Conservation (phyloP, 1,284 basidiomycete species). For the Cryptococcus sp. region DNA sequence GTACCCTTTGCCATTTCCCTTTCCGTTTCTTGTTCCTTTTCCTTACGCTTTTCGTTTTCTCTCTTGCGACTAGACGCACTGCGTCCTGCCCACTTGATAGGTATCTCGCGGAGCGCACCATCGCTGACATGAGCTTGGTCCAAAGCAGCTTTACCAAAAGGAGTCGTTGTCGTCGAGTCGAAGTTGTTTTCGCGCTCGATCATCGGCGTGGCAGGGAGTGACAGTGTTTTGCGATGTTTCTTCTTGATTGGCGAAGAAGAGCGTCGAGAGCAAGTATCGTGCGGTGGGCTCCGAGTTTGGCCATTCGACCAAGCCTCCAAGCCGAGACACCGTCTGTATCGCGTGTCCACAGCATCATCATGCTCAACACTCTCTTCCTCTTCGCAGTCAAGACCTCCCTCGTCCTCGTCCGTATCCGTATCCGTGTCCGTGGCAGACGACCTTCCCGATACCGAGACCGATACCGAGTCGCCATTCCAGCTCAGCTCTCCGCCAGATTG, state of each 20-base stretch:
- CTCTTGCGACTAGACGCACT: no score
- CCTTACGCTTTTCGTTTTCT: no score
- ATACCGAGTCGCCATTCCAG: constrained; percentile 12
- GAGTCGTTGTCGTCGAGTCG: no score
- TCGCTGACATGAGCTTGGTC: neutral
- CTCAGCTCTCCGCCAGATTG: constrained; percentile 37
- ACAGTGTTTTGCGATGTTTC: constrained; percentile 1
- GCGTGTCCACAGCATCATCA: neutral
- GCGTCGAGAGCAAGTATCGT: constrained; percentile 1
- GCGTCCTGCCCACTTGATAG: constrained; percentile 6
- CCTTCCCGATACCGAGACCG: constrained; percentile 18
- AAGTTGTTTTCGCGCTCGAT: neutral
- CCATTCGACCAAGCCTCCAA: constrained; percentile 1
- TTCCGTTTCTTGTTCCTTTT: neutral
- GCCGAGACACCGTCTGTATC: neutral
- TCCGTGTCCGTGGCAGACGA: neutral
- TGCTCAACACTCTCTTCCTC: neutral
- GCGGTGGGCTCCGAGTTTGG: constrained; percentile 3
- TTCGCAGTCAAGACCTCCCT: neutral
- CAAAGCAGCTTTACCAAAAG: no score
- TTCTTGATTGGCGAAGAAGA: neutral
- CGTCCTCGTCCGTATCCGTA: constrained; percentile 1
- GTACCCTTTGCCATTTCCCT: constrained; percentile 18
- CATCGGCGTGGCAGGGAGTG: neutral
- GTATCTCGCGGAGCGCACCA: constrained; percentile 5